phyloP scores from a whole-genome alignment of 1,284 basidiomycete species.

The Grifola frondosa region DNA sequence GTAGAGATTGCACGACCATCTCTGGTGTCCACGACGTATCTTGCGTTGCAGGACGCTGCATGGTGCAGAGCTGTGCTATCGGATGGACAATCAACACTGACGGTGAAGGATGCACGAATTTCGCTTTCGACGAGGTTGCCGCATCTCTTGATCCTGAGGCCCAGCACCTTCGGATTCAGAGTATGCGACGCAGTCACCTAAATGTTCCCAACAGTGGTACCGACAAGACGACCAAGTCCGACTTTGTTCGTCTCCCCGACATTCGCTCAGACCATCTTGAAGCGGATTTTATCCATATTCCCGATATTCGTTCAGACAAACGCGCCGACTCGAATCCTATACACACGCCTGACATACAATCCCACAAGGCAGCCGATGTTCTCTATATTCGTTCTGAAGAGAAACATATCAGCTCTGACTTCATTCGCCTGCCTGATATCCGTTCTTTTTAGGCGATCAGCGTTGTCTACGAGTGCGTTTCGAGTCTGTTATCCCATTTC shows the following conservation, averaged over 20 bases:
- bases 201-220: neutral
- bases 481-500: too few relatives aligned
- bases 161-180: neutral
- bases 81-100: slow-evolving; percentile 25
- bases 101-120: slow-evolving; percentile 12
- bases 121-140: neutral
- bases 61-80: slow-evolving; percentile 27
- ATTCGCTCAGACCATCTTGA: slow-evolving; percentile 2
- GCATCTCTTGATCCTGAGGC: neutral
- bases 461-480: too few relatives aligned
- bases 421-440: too few relatives aligned
- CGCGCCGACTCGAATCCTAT: too few relatives aligned
- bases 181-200: neutral
- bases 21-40: slow-evolving; percentile 28
- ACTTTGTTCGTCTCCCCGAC: slow-evolving; percentile 6
- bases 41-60: slow-evolving; percentile 31
- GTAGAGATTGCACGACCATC: slow-evolving; percentile 35
- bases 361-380: too few relatives aligned
- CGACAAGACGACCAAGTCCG: slow-evolving; percentile 1
- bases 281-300: too few relatives aligned
- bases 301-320: too few relatives aligned
- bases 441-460: too few relatives aligned
- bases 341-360: too few relatives aligned
- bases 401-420: too few relatives aligned
- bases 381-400: too few relatives aligned